Evolutionary conservation across 2,329 filamentous ascomycete species (phyloP), one percentile per base, ranked within the genome.

Genomic region (Emmonsiellopsis sp.): DNA sequence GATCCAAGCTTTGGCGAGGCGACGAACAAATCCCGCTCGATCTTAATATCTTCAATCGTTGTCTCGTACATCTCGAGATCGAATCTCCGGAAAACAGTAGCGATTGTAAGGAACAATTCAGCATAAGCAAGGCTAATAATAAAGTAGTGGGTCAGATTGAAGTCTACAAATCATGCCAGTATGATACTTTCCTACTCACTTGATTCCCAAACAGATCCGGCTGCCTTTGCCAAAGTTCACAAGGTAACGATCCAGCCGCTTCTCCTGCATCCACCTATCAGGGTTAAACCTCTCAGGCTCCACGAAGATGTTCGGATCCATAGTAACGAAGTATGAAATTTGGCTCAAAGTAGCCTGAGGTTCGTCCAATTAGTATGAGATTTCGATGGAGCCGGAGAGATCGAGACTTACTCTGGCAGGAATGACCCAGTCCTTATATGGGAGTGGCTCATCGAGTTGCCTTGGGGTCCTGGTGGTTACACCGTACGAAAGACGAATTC

Each of bases 401-500:
- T 8, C 32, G 27, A 6, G 9, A 53, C 63, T 54, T 44, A 66
- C 63, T 2, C 63, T 61, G 0, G 65, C 61, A 1, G 67, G 66
- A 42, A 70, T 70, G 3, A 54, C 53, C 49, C 63, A 62, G 7
- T 60, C 51, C 14, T 66, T 63, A 49, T 68, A 70, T 3, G 57
- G 54, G 43, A 70, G 52, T 0, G 61, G 49, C 37, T 67, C 61
- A 1, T 49, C 55, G 2, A 62, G 62, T 11, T 64, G 54, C 57
- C 63, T 50, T 58, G 68, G 53, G 51, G 65, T 57, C 60, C 66
- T 52, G 58, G 56, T 60, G 42, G 63, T 40, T 0, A 71, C 65
- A 0, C 68, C 71, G 7, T 71, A 73, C 13, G 71, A 69, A 2
- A 77, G 51, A 3, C 75, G 69, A 6, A 76, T 55, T 0, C 67